Conservation (phyloP, 2,329 filamentous ascomycete genomes). For the Dothistroma septosporum region DNA sequence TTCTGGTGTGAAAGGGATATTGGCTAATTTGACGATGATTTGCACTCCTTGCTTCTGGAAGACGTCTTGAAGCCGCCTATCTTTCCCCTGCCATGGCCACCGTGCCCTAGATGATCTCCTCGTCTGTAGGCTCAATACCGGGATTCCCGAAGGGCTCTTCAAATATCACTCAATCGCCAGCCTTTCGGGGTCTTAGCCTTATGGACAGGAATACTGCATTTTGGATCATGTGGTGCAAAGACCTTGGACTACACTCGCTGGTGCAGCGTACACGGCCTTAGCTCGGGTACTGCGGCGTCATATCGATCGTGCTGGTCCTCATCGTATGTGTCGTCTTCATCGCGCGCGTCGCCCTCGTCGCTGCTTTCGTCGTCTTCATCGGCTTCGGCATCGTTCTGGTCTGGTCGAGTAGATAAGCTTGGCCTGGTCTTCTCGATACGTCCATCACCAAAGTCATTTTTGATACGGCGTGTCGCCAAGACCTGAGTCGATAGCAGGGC, state of each 20-base stretch:
- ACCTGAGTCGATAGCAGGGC: conserved; percentile 3
- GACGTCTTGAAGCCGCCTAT: background rate
- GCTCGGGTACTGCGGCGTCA: background rate
- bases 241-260: background rate
- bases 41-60: conserved; percentile 49
- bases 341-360: background rate
- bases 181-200: background rate
- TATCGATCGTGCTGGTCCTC: background rate
- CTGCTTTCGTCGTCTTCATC: background rate
- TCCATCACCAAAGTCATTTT: background rate
- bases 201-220: background rate
- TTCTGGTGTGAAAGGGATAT: conserved; percentile 56
- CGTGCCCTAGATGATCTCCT: background rate
- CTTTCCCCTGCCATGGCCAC: background rate
- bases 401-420: background rate
- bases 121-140: background rate
- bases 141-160: background rate
- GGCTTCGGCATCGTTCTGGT: background rate
- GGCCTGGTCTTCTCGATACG: background rate
- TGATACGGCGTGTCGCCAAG: background rate
- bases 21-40: conserved; percentile 59
- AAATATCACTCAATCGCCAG: background rate
- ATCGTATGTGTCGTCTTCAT: background rate
- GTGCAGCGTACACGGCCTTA: background rate
- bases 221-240: background rate